phyloP scores from a whole-genome alignment of 495 filamentous ascomycete genomes.

The Xylaria acuta region DNA sequence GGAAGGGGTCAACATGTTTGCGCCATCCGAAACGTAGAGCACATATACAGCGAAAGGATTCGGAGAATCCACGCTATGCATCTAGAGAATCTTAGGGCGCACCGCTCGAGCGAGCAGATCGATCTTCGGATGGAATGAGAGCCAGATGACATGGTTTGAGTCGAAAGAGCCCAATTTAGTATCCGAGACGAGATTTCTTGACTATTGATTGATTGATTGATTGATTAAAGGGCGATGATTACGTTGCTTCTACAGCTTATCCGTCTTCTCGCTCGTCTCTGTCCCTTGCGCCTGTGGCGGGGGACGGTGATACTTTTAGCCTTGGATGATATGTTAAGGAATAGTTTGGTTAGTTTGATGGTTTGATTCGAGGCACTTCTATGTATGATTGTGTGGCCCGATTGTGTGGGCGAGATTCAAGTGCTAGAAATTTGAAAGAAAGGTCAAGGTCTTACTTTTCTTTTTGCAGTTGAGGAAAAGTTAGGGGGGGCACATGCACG shows the following conservation, averaged over 20 bases:
- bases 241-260: not conserved
- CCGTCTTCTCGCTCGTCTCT: not conserved
- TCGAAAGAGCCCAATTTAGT: conserved; percentile 44
- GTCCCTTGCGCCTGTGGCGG: not conserved
- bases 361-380: not conserved
- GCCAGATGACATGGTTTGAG: conserved; percentile 37
- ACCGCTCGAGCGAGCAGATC: conserved; percentile 14
- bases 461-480: not conserved
- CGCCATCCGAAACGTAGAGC: conserved; percentile 22
- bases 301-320: not conserved
- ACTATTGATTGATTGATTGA: not conserved
- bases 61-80: conserved; percentile 14
- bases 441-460: not conserved
- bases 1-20: conserved; percentile 8
- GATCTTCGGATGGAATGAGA: conserved; percentile 44
- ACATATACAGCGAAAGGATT: conserved; percentile 5
- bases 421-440: not conserved
- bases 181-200: conserved; percentile 25
- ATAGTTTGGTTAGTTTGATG: not conserved
- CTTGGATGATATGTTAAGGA: not conserved
- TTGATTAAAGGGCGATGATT: not conserved
- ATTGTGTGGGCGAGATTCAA: not conserved
- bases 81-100: conserved; percentile 30
- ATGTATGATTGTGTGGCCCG: not conserved
- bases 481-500: not conserved